Evolutionary conservation across 2,329 filamentous ascomycete species (phyloP).

Genomic region (Didymella exigua): DNA sequence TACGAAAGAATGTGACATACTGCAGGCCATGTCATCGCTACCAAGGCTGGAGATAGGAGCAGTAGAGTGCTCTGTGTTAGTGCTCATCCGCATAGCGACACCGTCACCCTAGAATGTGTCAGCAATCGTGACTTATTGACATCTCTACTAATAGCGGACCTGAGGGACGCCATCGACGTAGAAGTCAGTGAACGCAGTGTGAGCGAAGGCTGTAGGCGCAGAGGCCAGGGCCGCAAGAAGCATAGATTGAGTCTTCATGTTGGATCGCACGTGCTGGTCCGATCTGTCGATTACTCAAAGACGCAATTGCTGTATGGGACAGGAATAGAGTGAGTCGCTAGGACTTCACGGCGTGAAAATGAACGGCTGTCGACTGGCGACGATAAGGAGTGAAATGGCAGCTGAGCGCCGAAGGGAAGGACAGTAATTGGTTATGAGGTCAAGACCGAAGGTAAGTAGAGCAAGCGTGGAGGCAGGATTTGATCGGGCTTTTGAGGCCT

Average conservation of each 20-base stretch:
- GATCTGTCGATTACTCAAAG: constrained; percentile 2
- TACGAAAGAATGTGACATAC: constrained; percentile 51
- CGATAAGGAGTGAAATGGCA: constrained; percentile 42
- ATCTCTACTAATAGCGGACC: constrained; percentile 22
- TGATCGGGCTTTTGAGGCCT: constrained; percentile 33
- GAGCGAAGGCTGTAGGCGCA: constrained; percentile 41
- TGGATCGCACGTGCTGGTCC: constrained; percentile 14
- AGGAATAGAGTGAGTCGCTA: constrained; percentile 40
- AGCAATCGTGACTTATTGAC: constrained; percentile 6
- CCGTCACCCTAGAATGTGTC: constrained; percentile 65
- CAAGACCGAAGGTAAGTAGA: constrained; percentile 33
- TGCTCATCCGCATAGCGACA: constrained; percentile 72
- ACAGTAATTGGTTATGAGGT: constrained; percentile 37
- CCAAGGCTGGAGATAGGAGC: constrained; percentile 63
- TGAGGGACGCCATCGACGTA: constrained; percentile 41
- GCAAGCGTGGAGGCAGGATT: constrained; percentile 18
- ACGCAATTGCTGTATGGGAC: constrained; percentile 27
- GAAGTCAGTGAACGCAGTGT: constrained; percentile 46
- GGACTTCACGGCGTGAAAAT: constrained; percentile 37
- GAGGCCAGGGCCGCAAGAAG: constrained; percentile 42
- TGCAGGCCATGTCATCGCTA: constrained; percentile 72
- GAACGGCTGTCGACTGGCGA: constrained; percentile 48
- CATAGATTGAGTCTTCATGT: constrained; percentile 45
- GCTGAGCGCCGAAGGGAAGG: constrained; percentile 38
- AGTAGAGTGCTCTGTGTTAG: constrained; percentile 58